These are phyloP conservation scores for Lumnitzera racemosa DNA, from an alignment of 345 rosid species.

Conservation along the genomic window DNA sequence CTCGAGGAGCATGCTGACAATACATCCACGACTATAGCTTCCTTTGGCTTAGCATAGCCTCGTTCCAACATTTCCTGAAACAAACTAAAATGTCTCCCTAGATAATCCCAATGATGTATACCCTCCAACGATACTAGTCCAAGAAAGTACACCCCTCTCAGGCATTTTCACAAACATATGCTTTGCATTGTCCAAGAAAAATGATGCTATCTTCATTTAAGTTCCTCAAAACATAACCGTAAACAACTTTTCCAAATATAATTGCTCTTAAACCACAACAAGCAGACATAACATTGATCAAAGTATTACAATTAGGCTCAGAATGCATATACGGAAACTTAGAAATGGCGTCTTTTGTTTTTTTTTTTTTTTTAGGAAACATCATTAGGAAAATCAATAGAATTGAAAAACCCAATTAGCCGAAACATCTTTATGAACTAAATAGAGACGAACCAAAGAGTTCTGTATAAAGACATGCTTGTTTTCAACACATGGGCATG, in stretches of 20 bases:
- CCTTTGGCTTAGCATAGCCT: slow-evolving; percentile 17
- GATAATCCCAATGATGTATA: slow-evolving; percentile 10
- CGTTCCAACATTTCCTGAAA: slow-evolving; percentile 16
- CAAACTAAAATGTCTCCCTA: slow-evolving; percentile 12
- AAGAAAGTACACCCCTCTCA: slow-evolving; percentile 20
- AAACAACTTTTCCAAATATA: slow-evolving; percentile 8
- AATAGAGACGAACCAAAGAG: slow-evolving; percentile 20
- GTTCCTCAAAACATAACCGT: slow-evolving; percentile 17
- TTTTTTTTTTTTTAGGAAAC: no score
- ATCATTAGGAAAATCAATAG: slow-evolving; percentile 12
- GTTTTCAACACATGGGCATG: slow-evolving; percentile 11
- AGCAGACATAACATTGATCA: slow-evolving; percentile 15
- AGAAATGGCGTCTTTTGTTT: slow-evolving; percentile 16
- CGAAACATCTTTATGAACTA: slow-evolving; percentile 6
- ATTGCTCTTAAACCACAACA: slow-evolving; percentile 4
- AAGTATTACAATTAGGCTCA: slow-evolving; percentile 14
- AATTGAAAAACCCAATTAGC: slow-evolving; percentile 13
- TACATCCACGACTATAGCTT: slow-evolving; percentile 16
- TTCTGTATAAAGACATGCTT: slow-evolving; percentile 18
- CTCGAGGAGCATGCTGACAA: slow-evolving; percentile 16
- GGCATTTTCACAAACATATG: slow-evolving; percentile 22
- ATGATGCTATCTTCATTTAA: slow-evolving; percentile 5
- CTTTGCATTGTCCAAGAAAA: slow-evolving; percentile 4
- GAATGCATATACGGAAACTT: slow-evolving; percentile 11
- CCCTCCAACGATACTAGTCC: slow-evolving; percentile 23